Base-by-base conservation (phyloP, 2,329 filamentous ascomycete species). In the Penicillium sp. region DNA sequence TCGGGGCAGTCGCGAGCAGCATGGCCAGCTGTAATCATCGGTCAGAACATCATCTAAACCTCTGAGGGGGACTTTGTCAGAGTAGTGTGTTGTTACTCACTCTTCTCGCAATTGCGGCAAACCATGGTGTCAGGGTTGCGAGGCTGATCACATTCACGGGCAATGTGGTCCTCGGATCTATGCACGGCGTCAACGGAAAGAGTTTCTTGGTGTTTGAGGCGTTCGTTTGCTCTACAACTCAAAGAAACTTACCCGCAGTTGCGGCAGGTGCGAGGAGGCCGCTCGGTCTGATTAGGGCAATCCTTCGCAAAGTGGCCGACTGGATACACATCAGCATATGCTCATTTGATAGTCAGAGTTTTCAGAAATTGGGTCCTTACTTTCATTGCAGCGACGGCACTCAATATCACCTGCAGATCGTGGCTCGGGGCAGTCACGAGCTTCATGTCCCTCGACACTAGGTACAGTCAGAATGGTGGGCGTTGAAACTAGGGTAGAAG, bases 261-360 rank as follows among this genome's bases (percentile, higher is more conserved):
- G 28, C 75, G 75, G 62, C 81, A 82, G 49, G 76, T 68, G 51
- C 73, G 74, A 22, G 72, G 68, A 14, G 45, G 45, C n/a, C 64
- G 55, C 46, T 72, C 72, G 52, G 70, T 62, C 8, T 68, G 69
- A 51, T 76, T 71, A 14, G 78, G 76, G 59, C 81, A 82, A 30
- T 82, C 79, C 60, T 80, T 80, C 0, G 78, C 79, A 59, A 80
- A 80, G 53, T 81, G 79, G 8, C 79, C 79, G 22, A 74, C 79
- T 81, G 51, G 26, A 55, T 30, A 22, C 46, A 38, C 11, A 28
- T 68, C 51, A 70, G 61, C n/a, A 58, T 33, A 43, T 19, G 30
- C 14, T 13, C 14, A 25, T 56, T n/a, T 19, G 26, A n/a, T 33
- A 8, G 1, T 30, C 10, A 5, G 4, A 22, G 38, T 0, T 5